Base-by-base conservation (phyloP, 495 filamentous ascomycete genomes). In the Aspergillus biplanus region DNA sequence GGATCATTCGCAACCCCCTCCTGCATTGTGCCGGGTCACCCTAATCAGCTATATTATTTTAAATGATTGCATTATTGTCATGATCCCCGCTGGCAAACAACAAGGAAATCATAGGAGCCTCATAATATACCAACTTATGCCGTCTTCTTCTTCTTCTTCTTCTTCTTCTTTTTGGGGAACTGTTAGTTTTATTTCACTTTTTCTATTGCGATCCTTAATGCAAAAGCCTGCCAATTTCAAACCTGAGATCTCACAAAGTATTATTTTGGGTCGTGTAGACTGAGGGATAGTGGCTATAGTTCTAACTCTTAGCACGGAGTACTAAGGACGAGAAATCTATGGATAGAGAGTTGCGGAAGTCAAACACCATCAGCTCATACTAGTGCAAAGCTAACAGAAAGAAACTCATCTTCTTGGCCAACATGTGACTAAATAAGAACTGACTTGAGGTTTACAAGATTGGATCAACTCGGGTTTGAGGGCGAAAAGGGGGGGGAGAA, bases 1-100 rank as follows among this genome's bases (percentile, higher is more conserved):
- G 42, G 44, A 49, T 48, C 27, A 53, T 53, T 21, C 47, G 49
- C 34, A 54, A 33, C 7, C 42, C 21, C 44, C 18, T 54, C 58
- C 39, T 58, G 39, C 50, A 54, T 46, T 16, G 35, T 5, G 47
- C 37, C 47, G 21, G 5, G 6, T 3, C 52, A 54, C 27, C 27
- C 6, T 34, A 13, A 54, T 34, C 27, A 54, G 21, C 27, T 33
- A 27, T 18, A 50, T 18, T 21, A 50, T 50, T 50, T 18, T 18
- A 13, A 27, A 44, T 15, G 16, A 6, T 27, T 21, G 47, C 47
- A 50, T 18, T 50, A 21, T 50, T 50, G 16, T 18, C 5, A 11
- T 27, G n/a, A 9, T 21, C 11, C n/a, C 21, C 47, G n/a, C 47
- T 49, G n/a, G 21, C 21, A 27, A 27, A 27, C 47, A 21, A 7